Percentiles rank a stretch among this genome's conserved stretches.
These are phyloP conservation scores for Neobulgaria alba DNA, from an alignment of 2,329 filamentous ascomycete species.

Conservation along the genomic window DNA sequence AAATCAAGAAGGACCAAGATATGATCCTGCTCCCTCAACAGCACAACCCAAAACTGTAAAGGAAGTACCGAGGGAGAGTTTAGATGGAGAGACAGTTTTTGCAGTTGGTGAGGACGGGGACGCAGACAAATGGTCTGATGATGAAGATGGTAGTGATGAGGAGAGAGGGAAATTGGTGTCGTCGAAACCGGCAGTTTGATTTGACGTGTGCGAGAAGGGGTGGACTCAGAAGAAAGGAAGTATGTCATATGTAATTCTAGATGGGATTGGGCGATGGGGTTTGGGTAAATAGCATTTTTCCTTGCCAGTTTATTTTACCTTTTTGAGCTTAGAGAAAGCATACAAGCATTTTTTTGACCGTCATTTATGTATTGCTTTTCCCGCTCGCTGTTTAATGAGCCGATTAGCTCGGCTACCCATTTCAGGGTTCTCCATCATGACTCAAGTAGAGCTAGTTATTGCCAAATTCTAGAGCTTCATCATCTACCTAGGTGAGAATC, in stretches of 20 bases:
- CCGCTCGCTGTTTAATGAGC: too few relatives aligned
- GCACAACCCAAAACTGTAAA: conserved; percentile 17
- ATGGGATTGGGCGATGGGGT: background rate
- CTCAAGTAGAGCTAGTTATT: too few relatives aligned
- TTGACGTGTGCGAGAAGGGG: too few relatives aligned
- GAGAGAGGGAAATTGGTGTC: conserved; percentile 42
- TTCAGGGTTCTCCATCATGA: too few relatives aligned
- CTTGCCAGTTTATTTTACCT: too few relatives aligned
- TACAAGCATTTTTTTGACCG: too few relatives aligned
- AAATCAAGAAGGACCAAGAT: conserved; percentile 28
- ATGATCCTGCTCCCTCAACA: conserved; percentile 26
- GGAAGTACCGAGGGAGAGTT: conserved; percentile 44
- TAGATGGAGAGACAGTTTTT: conserved; percentile 92
- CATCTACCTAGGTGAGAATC: too few relatives aligned
- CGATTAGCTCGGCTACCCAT: too few relatives aligned
- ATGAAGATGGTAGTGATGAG: conserved; percentile 53
- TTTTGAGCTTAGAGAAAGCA: too few relatives aligned
- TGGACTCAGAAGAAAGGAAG: background rate
- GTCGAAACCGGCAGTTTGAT: conserved; percentile 33
- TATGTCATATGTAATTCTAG: background rate
- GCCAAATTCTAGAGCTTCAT: too few relatives aligned
- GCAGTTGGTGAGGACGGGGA: conserved; percentile 76
- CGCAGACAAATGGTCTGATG: conserved; percentile 80
- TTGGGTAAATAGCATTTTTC: background rate
- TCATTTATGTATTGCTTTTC: too few relatives aligned